A percentile compares a stretch with the other conserved stretches of the same genome.
phyloP scores from a whole-genome alignment of 768 basidiomycete species.

The Macrolepiota dolichaula region DNA sequence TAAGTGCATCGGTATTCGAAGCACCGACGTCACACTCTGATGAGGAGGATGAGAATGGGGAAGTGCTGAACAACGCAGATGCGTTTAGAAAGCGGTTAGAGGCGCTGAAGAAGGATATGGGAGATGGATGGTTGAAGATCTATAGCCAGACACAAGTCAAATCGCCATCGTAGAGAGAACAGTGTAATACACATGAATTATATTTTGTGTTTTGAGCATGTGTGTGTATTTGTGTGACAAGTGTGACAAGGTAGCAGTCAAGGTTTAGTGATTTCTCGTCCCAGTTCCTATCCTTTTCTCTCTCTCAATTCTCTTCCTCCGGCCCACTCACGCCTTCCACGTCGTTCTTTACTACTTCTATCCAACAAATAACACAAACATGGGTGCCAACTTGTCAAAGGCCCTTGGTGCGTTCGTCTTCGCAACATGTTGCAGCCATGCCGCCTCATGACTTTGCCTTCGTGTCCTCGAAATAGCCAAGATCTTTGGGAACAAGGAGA shows the following conservation, averaged over 20 bases:
- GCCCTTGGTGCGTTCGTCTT: conserved; percentile 54
- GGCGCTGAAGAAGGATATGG: conserved; percentile 82
- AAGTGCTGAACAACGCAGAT: conserved; percentile 52
- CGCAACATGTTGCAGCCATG: conserved; percentile 14
- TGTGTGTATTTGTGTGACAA: conserved; percentile 4
- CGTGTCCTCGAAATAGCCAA: conserved; percentile 51
- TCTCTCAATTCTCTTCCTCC: conserved; percentile 16
- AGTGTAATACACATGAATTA: neutral
- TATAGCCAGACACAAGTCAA: conserved; percentile 43
- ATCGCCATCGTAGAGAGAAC: conserved; percentile 7
- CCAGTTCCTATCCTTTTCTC: conserved; percentile 15
- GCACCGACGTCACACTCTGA: conserved; percentile 30
- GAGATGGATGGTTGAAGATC: conserved; percentile 86
- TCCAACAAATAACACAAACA: conserved; percentile 33
- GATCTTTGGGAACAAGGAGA: conserved; percentile 98
- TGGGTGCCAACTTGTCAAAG: conserved; percentile 89
- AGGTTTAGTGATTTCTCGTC: conserved; percentile 6
- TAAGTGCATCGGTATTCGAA: conserved; percentile 65
- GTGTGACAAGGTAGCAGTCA: neutral
- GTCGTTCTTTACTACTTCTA: conserved; percentile 64
- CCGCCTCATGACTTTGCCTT: conserved; percentile 10
- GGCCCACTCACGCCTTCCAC: conserved; percentile 24
- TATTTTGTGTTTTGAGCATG: conserved; percentile 1
- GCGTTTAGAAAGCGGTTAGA: conserved; percentile 77
- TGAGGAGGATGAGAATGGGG: conserved; percentile 20